Evolutionary conservation across 208 protist genomes (phyloP).

Genomic region (Polymyxa betae): DNA sequence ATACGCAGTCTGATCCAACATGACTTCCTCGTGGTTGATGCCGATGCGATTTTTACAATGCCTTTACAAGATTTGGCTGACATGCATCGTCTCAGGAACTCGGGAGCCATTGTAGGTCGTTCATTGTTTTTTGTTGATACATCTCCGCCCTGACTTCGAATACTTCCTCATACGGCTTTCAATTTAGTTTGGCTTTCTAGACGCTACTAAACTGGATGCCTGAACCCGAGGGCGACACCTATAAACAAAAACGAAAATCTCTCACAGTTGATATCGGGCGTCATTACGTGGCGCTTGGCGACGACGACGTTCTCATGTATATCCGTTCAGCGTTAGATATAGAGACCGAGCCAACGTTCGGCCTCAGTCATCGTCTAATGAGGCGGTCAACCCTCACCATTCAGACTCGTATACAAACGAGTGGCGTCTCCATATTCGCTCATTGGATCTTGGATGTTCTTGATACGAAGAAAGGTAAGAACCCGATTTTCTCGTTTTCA

Average conservation of each 20-base stretch:
- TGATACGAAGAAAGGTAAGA: slow-evolving; percentile 33
- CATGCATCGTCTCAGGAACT: not conserved
- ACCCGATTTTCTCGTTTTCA: not conserved
- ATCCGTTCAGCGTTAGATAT: not conserved
- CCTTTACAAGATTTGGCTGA: slow-evolving; percentile 17
- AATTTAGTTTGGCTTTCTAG: not conserved
- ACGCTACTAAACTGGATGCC: not conserved
- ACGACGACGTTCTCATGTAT: slow-evolving; percentile 41
- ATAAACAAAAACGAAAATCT: not conserved
- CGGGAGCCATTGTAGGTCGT: slow-evolving; percentile 10
- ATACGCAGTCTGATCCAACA: not conserved
- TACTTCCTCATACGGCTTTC: not conserved
- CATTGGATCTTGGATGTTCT: slow-evolving; percentile 20
- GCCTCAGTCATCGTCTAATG: not conserved
- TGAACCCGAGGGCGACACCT: not conserved
- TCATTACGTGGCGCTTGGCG: slow-evolving; percentile 17
- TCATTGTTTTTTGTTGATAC: not conserved
- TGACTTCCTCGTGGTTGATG: slow-evolving; percentile 18
- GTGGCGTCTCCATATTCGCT: not conserved
- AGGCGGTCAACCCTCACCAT: not conserved
- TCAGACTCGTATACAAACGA: slow-evolving; percentile 42
- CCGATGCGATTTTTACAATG: slow-evolving; percentile 15
- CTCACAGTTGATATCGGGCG: not conserved
- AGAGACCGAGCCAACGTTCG: slow-evolving; percentile 26
- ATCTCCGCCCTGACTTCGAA: not conserved